Percentiles rank a stretch among this genome's conserved stretches.
phyloP scores from a whole-genome alignment of 192 early-diverging fungal genomes.

The Obelidium mucronatum region DNA sequence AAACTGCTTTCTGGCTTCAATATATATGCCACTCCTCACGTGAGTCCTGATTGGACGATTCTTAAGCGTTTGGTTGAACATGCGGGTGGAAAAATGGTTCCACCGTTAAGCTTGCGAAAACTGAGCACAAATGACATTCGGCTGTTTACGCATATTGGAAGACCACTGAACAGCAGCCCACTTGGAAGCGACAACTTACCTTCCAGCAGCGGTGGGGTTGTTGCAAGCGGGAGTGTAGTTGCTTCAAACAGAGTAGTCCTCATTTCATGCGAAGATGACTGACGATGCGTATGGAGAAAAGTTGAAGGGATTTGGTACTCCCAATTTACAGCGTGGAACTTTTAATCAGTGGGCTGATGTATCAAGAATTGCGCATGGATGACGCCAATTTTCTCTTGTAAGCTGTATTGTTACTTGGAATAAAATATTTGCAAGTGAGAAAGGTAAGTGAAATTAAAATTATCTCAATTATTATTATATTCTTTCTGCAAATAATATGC shows the following conservation, averaged over 20 bases:
- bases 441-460: no score
- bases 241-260: conserved; percentile 5
- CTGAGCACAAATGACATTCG: conserved; percentile 10
- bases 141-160: conserved; percentile 5
- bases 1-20: conserved; percentile 25
- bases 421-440: no score
- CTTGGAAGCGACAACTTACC: background rate
- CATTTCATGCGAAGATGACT: conserved; percentile 12
- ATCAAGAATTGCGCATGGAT: conserved; percentile 23
- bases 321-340: background rate
- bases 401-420: no score
- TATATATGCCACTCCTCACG: conserved; percentile 29
- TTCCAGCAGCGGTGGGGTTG: background rate
- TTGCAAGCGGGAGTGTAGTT: background rate
- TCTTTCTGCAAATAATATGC: no score
- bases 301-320: conserved; percentile 7
- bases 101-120: background rate
- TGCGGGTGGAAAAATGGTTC: conserved; percentile 32
- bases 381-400: background rate
- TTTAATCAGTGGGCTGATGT: conserved; percentile 11
- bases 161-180: background rate
- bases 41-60: background rate
- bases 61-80: conserved; percentile 20
- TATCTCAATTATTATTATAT: no score
- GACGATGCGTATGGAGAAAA: background rate